Base-by-base conservation (phyloP, 352 stramenopile genomes). In the Phytophthora pini region DNA sequence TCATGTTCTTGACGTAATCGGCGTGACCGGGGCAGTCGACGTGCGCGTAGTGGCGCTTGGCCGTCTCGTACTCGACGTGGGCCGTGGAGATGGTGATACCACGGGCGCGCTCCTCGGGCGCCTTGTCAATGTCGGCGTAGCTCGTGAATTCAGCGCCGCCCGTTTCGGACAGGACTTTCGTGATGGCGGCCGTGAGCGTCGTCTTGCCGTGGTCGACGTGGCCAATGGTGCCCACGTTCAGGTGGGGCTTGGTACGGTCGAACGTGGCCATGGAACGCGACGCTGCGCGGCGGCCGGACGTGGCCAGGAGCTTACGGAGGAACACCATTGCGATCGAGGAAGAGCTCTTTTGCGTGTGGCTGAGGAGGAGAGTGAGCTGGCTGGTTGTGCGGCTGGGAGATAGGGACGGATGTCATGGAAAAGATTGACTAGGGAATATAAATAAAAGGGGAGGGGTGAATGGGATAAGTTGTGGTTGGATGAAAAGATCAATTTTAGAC, bases 181-280 rank as follows among this genome's bases (percentile, higher is more conserved):
- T 98, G 72, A 99, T 99, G 32, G 97, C 97, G 59, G 97, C 94
- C 20, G 97, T 99, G 32, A 99, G 81, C 5, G 97, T 99, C 17
- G 96, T 99, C 74, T 99, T 99, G 48, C 97, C 96, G 79, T 99
- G 97, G 81, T 99, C 97, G 60, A 99, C 97, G 74, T 99, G 97
- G 41, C 97, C 97, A 63, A 99, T 99, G n/a, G 97, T 99, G 52
- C 97, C 97, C 41, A 99, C 97, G 72, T 99, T 99, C n/a, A 98
- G 73, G 68, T 99, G 96, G 11, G 96, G 95, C 76, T 98, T 98
- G 58, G 79, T 77, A 51, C 97, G 89, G 54, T 96, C 77, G 70
- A 97, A 98, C 38, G 68, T 77, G 31, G 72, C 72, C 68, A 80
- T 80, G 43, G 68, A 72, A 20, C 72, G 72, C 34, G 50, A 47